A percentile compares a stretch with the other conserved stretches of the same genome.
These are phyloP conservation scores for Metrosideros polymorpha DNA, from an alignment of 441 rosid species.

Conservation along the genomic window DNA sequence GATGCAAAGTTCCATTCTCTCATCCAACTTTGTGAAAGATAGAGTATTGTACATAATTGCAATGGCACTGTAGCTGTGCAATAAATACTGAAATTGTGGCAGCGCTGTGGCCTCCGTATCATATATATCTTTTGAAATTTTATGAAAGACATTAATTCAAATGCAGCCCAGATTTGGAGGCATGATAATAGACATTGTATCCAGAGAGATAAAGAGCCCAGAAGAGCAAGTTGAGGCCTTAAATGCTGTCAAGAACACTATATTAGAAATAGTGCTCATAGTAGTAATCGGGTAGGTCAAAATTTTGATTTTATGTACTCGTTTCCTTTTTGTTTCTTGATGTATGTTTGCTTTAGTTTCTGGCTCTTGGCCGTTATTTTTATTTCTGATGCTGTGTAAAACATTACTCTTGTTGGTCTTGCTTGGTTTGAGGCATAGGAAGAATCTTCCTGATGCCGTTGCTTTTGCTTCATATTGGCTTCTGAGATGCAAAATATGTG, in stretches of 20 bases:
- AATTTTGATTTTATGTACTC: neutral
- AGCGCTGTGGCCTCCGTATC: neutral
- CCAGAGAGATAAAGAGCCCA: constrained; percentile 52
- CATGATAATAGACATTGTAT: constrained; percentile 80
- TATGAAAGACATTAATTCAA: neutral
- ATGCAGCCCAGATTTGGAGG: constrained; percentile 94
- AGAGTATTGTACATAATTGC: neutral
- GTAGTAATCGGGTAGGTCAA: constrained; percentile 71
- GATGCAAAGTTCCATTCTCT: neutral
- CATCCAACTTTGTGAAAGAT: neutral
- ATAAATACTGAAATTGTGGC: neutral
- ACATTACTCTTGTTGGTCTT: neutral
- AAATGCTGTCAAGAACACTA: constrained; percentile 58
- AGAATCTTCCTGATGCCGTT: neutral
- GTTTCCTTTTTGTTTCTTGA: neutral
- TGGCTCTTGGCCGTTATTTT: neutral
- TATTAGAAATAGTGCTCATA: constrained; percentile 48
- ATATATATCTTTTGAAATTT: neutral
- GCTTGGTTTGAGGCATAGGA: neutral
- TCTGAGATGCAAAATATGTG: neutral
- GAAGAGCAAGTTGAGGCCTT: constrained; percentile 59
- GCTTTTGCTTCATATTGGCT: neutral
- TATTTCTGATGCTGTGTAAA: neutral
- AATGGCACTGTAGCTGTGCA: neutral
- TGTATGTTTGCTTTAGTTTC: neutral